Evolutionary conservation across 495 filamentous ascomycete genomes (phyloP), one percentile per base, ranked within the genome.

Genomic region (Hypoxylon lenormandii): DNA sequence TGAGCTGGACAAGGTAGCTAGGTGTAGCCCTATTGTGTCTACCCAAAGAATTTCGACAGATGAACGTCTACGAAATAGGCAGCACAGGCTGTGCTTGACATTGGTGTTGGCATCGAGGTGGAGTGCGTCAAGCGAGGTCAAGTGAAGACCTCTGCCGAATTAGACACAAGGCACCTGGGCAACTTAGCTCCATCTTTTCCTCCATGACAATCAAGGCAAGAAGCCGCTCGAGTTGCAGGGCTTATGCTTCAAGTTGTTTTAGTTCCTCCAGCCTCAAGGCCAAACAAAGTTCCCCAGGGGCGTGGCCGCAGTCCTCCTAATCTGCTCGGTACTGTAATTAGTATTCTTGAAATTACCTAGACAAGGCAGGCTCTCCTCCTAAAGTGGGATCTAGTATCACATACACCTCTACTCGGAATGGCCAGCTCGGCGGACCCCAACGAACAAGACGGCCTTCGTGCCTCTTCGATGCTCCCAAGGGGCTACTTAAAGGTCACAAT

Each of bases 211-310:
- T 72, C 69, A 72, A 72, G 69, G 69, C 69, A 68, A 68, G 69
- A 63, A 72, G 69, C 69, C 69, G 69, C 50, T 72, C 59, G 15
- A 70, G 49, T 64, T 72, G 60, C 64, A 72, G 69, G 69, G 64
- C 69, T 52, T 58, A 72, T 72, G 69, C 69, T 68, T 72, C 69
- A 69, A 64, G 53, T 60, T 72, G 69, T 72, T 72, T 72, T 72
- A 64, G 64, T 56, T 68, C 26, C 53, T 57, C 64, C 60, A 64
- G 69, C 49, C 69, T 64, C 69, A 72, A 48, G 38, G 46, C 69
- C 69, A 72, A 72, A 72, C 69, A 72, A 56, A 51, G 69, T 72
- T 72, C 62, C 68, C 50, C 30, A 33, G 21, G 62, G 58, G 62
- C 53, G 58, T 63, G 57, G 62, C 68, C 68, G 38, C 60, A 64